phyloP scores from a whole-genome alignment of 2,329 filamentous ascomycete species.

The Achaetomium macrosporum region DNA sequence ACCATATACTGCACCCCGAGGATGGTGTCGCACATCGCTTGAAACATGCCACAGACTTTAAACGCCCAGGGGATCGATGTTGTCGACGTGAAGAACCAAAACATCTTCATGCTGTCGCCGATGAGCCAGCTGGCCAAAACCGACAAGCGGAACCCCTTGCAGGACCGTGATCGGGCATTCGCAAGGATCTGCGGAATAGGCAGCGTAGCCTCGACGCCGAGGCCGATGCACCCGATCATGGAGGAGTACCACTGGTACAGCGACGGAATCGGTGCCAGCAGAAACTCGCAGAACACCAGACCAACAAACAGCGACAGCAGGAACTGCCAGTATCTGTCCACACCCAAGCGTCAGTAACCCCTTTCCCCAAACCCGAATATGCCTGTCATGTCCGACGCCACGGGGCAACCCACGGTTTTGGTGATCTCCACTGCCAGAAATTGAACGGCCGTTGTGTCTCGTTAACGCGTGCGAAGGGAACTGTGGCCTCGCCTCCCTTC shows the following conservation, averaged over 20 bases:
- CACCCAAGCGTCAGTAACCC: constrained; percentile 23
- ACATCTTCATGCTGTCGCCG: constrained; percentile 82
- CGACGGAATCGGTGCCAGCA: constrained; percentile 52
- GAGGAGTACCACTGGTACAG: constrained; percentile 62
- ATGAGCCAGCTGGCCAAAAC: constrained; percentile 73
- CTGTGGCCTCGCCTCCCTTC: constrained; percentile 53
- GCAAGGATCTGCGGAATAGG: constrained; percentile 72
- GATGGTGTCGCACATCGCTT: constrained; percentile 68
- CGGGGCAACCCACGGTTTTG: constrained; percentile 52
- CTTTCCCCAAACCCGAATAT: background rate
- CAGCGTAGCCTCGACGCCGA: constrained; percentile 74
- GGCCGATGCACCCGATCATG: constrained; percentile 66
- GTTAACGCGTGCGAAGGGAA: constrained; percentile 56
- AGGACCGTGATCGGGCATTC: constrained; percentile 63
- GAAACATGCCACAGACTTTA: constrained; percentile 76
- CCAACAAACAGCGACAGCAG: constrained; percentile 59
- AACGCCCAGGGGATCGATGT: constrained; percentile 70
- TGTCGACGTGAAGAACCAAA: constrained; percentile 71
- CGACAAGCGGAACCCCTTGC: constrained; percentile 70
- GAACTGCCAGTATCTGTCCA: constrained; percentile 67
- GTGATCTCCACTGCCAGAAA: constrained; percentile 77
- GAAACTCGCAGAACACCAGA: constrained; percentile 59
- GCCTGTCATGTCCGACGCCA: background rate
- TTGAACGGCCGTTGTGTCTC: constrained; percentile 59
- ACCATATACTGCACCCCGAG: constrained; percentile 69